These are phyloP conservation scores for Crithidia acanthocephali DNA, from an alignment of 208 protist genomes.

Conservation along the genomic window DNA sequence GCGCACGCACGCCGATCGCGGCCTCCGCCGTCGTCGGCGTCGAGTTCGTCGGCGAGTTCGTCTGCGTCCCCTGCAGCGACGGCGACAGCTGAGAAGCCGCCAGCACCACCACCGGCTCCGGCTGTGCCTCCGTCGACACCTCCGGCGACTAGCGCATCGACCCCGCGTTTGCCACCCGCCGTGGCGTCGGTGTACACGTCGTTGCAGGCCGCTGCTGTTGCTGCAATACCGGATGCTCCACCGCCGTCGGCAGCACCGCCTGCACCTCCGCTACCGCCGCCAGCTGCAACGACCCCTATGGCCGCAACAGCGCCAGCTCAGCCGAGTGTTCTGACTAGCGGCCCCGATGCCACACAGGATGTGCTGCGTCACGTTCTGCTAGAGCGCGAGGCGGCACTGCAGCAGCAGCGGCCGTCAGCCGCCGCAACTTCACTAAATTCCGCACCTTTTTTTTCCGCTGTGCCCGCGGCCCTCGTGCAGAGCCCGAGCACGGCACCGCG, in stretches of 20 bases:
- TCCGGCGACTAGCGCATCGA: neutral
- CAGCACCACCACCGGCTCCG: neutral
- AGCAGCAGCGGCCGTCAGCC: neutral
- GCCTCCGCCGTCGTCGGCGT: neutral
- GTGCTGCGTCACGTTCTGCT: constrained; percentile 27
- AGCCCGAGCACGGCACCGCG: constrained; percentile 2
- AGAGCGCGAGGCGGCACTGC: constrained; percentile 26
- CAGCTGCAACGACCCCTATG: constrained; percentile 10
- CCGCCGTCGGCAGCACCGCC: neutral
- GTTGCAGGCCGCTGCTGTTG: constrained; percentile 10
- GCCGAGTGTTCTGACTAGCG: no score
- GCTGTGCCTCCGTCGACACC: neutral
- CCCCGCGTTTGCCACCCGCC: constrained; percentile 18
- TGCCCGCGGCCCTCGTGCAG: constrained; percentile 1
- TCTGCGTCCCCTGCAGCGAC: neutral
- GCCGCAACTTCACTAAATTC: no score
- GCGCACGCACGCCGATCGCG: neutral
- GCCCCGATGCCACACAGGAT: constrained; percentile 17
- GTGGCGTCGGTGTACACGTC: constrained; percentile 29
- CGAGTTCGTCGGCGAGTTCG: neutral
- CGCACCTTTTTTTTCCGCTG: no score
- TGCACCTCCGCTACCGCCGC: neutral
- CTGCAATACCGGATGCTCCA: constrained; percentile 12
- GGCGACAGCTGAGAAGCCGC: neutral
- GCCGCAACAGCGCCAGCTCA: neutral